A percentile compares a stretch with the other conserved stretches of the same genome.
phyloP scores from a whole-genome alignment of 305 asterid genomes.

The Galium porrigens region DNA sequence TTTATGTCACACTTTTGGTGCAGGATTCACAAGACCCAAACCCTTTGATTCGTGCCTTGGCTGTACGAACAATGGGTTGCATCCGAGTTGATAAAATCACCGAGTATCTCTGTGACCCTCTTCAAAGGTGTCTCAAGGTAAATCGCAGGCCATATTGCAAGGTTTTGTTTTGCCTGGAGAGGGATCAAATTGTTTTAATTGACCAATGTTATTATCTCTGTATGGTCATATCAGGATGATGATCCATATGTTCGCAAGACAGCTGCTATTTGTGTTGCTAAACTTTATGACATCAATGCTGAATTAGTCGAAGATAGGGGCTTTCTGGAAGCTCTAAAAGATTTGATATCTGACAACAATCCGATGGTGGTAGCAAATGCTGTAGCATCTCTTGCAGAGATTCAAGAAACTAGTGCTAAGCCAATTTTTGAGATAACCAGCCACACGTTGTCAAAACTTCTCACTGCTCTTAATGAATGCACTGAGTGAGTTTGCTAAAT shows the following conservation, averaged over 20 bases:
- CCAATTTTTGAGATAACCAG: conserved; percentile 88
- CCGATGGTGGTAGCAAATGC: conserved; percentile 99
- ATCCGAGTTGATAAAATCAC: conserved; percentile 96
- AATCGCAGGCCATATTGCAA: conserved; percentile 8
- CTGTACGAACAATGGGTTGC: conserved; percentile 99
- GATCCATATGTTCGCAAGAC: conserved; percentile 98
- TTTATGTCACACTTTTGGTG: conserved; percentile 15
- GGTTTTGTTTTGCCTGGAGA: not conserved
- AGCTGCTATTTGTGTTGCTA: conserved; percentile 98
- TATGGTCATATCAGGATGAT: conserved; percentile 51
- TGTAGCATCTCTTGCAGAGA: conserved; percentile 94
- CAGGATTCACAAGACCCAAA: conserved; percentile 98
- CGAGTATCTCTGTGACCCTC: conserved; percentile 87
- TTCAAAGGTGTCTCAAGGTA: conserved; percentile 96
- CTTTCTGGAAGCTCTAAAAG: conserved; percentile 88
- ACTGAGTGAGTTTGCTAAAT: conserved; percentile 55
- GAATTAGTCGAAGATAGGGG: conserved; percentile 98
- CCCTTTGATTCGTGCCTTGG: conserved; percentile 91
- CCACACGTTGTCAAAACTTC: conserved; percentile 82
- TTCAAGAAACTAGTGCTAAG: conserved; percentile 74
- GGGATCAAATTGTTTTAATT: conserved; percentile 16
- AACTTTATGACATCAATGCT: conserved; percentile 90
- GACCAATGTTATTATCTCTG: conserved; percentile 15
- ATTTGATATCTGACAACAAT: conserved; percentile 90
- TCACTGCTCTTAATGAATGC: conserved; percentile 94